Conservation (phyloP, 164 flowering plant species). For the Houttuynia cordata region DNA sequence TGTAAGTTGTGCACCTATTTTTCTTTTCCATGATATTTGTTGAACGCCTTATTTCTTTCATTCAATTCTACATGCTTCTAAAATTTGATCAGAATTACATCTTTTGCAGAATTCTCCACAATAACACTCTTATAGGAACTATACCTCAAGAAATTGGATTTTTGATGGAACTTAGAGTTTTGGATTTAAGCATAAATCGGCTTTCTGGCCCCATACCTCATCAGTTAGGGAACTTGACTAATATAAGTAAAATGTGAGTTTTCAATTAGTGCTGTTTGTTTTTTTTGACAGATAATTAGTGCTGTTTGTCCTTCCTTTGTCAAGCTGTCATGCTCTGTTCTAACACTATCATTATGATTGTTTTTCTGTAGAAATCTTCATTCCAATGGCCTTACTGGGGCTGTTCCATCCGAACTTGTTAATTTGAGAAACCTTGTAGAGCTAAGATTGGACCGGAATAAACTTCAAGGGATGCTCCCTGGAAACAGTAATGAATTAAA, state of each 20-base stretch:
- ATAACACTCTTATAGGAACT: constrained; percentile 57
- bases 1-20: constrained; percentile 34
- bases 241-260: constrained; percentile 43
- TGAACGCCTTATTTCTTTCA: background rate
- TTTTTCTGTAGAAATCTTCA: constrained; percentile 53
- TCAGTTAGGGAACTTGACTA: constrained; percentile 54
- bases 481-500: constrained; percentile 24
- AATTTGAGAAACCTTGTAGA: constrained; percentile 53
- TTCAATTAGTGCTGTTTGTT: background rate
- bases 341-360: background rate
- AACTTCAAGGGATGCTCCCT: constrained; percentile 62
- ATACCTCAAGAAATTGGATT: constrained; percentile 70
- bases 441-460: constrained; percentile 71
- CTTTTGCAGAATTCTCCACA: constrained; percentile 49
- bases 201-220: constrained; percentile 75
- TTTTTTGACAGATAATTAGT: background rate
- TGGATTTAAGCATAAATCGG: constrained; percentile 82
- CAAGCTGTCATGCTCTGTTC: background rate
- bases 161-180: constrained; percentile 46
- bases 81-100: background rate
- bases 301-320: background rate
- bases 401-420: constrained; percentile 55
- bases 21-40: background rate
- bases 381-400: constrained; percentile 75
- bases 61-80: background rate